Conservation (phyloP, 1,284 basidiomycete genomes). For the Salmacisia buchloeana region DNA sequence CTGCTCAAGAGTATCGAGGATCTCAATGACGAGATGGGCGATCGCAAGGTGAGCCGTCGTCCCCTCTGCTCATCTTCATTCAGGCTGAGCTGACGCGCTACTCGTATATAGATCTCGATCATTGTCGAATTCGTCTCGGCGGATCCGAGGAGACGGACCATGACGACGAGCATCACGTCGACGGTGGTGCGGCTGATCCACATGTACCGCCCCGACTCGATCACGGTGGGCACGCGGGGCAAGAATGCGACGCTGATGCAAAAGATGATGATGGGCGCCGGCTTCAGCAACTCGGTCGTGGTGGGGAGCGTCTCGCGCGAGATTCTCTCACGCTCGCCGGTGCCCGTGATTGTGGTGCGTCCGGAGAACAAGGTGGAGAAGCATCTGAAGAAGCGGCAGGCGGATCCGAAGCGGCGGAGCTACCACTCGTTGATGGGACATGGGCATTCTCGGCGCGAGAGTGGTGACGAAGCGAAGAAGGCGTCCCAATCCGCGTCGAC, state of each 20-base stretch:
- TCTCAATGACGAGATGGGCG: conserved; percentile 72
- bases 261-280: conserved; percentile 43
- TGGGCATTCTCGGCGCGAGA: background rate
- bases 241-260: conserved; percentile 43
- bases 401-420: conserved; percentile 43
- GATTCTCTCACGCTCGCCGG: conserved; percentile 43
- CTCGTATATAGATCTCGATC: conserved; percentile 66
- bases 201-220: conserved; percentile 86
- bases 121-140: conserved; percentile 92
- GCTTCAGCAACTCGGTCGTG: conserved; percentile 1
- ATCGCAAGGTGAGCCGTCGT: conserved; percentile 61
- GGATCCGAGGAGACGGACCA: background rate
- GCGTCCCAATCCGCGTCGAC: too few species aligned
- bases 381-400: conserved; percentile 44
- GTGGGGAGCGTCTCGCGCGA: conserved; percentile 17
- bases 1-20: conserved; percentile 75
- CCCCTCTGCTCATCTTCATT: background rate
- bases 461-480: too few species aligned
- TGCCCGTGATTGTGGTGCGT: conserved; percentile 49
- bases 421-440: conserved; percentile 24
- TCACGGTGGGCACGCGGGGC: conserved; percentile 87
- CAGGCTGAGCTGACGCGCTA: background rate
- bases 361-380: conserved; percentile 48
- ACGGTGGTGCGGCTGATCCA: conserved; percentile 74
- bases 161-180: conserved; percentile 62